Conservation (phyloP, 768 basidiomycete species). For the Russula olivacea region DNA sequence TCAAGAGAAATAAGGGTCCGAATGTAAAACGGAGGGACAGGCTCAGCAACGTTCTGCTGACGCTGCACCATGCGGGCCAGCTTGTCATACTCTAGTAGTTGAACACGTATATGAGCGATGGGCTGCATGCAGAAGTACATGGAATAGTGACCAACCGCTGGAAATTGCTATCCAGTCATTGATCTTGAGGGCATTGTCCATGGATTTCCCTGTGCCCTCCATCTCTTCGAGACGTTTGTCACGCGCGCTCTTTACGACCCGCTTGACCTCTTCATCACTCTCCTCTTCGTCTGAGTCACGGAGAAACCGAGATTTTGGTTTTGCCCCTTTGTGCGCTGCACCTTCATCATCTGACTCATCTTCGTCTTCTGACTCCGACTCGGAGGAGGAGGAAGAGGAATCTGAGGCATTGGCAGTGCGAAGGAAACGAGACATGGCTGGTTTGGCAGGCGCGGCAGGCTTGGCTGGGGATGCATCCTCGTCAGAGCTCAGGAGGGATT, state of each 20-base stretch:
- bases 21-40: constrained; percentile 81
- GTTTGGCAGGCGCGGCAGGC: constrained; percentile 42
- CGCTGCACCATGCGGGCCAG: constrained; percentile 83
- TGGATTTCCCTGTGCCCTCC: constrained; percentile 83
- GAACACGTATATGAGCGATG: constrained; percentile 9
- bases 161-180: constrained; percentile 95
- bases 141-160: constrained; percentile 51
- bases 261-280: constrained; percentile 64
- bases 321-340: constrained; percentile 33
- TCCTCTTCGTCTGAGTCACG: constrained; percentile 46
- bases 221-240: constrained; percentile 93
- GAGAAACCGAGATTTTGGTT: constrained; percentile 40
- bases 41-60: constrained; percentile 79
- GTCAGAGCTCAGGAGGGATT: constrained; percentile 65
- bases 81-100: constrained; percentile 89
- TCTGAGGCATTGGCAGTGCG: constrained; percentile 54
- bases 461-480: constrained; percentile 54
- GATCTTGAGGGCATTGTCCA: constrained; percentile 93
- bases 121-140: not conserved
- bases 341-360: constrained; percentile 43
- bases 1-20: constrained; percentile 73
- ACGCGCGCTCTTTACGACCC: constrained; percentile 78
- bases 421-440: constrained; percentile 76
- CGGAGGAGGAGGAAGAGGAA: constrained; percentile 34
- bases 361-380: constrained; percentile 44